Percentiles rank a stretch among this genome's conserved stretches.
Conservation (phyloP, 768 basidiomycete species). For the Termitomyces sp. region DNA sequence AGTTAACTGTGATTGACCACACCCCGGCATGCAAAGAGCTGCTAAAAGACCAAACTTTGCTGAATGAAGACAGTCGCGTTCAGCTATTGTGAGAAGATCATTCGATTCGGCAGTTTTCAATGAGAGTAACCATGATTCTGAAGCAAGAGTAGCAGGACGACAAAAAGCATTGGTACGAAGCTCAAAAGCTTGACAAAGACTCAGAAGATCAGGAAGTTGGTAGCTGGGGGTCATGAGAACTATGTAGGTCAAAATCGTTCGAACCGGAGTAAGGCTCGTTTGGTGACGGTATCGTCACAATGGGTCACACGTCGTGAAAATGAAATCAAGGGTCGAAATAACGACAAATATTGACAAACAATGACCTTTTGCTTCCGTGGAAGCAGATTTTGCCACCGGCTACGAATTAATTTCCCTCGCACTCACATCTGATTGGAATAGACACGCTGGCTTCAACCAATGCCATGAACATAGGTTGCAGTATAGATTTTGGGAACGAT, state of each 20-base stretch:
- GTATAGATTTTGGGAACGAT: not conserved
- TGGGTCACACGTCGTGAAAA: slow-evolving; percentile 4
- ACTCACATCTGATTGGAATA: not conserved
- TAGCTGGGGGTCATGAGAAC: slow-evolving; percentile 25
- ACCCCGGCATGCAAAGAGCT: slow-evolving; percentile 52
- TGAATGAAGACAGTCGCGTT: slow-evolving; percentile 20
- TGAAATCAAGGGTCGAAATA: slow-evolving; percentile 13
- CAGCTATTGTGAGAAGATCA: slow-evolving; percentile 19
- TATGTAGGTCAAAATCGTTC: not conserved
- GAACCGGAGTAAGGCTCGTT: slow-evolving; percentile 5
- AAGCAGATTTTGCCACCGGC: slow-evolving; percentile 6
- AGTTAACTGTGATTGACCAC: slow-evolving; percentile 50
- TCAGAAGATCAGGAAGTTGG: slow-evolving; percentile 36
- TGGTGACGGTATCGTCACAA: not conserved
- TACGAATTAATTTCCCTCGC: not conserved
- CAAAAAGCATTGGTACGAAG: slow-evolving; percentile 36
- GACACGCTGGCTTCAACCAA: not conserved
- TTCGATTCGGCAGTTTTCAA: slow-evolving; percentile 8
- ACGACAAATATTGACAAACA: not conserved
- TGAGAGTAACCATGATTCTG: slow-evolving; percentile 25
- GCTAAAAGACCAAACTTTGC: slow-evolving; percentile 45
- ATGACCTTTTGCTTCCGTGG: slow-evolving; percentile 13
- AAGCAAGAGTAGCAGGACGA: slow-evolving; percentile 23
- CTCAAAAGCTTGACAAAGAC: slow-evolving; percentile 25
- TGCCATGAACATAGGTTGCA: not conserved